Evolutionary conservation across 2,329 filamentous ascomycete species (phyloP).

Genomic region (Colletotrichum camelliae): DNA sequence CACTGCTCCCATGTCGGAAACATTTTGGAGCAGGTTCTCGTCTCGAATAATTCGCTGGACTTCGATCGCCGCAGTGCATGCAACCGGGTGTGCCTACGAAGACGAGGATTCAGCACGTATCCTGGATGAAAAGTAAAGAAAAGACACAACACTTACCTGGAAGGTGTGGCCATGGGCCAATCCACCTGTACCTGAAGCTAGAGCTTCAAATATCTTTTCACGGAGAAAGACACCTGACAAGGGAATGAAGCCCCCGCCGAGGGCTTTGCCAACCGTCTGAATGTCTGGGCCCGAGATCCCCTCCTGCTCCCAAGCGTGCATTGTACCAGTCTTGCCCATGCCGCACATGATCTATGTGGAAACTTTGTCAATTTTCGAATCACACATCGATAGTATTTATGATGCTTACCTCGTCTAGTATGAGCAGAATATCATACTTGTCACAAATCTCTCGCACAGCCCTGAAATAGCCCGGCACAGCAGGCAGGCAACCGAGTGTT

Average conservation of each 20-base stretch:
- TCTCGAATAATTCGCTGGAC: conserved; percentile 41
- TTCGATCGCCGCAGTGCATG: conserved; percentile 40
- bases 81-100: conserved; percentile 35
- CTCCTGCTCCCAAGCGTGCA: conserved; percentile 59
- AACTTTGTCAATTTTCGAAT: background rate
- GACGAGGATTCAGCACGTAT: background rate
- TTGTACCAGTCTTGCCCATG: conserved; percentile 63
- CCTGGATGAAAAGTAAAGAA: background rate
- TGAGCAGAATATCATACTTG: conserved; percentile 57
- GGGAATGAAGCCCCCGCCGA: conserved; percentile 60
- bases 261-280: conserved; percentile 62
- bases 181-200: conserved; percentile 39
- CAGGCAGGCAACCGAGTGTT: conserved; percentile 54
- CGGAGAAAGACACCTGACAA: conserved; percentile 59
- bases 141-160: conserved; percentile 23
- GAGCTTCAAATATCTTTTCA: conserved; percentile 50
- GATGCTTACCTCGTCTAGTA: conserved; percentile 42
- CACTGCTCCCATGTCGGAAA: conserved; percentile 31
- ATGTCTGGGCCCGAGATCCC: conserved; percentile 53
- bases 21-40: conserved; percentile 36
- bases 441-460: conserved; percentile 58
- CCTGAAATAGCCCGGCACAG: conserved; percentile 57
- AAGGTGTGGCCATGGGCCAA: conserved; percentile 66
- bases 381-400: background rate
- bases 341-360: conserved; percentile 61